Conservation (phyloP, 306 rosid genomes). For the Lathyrus tuberosus region DNA sequence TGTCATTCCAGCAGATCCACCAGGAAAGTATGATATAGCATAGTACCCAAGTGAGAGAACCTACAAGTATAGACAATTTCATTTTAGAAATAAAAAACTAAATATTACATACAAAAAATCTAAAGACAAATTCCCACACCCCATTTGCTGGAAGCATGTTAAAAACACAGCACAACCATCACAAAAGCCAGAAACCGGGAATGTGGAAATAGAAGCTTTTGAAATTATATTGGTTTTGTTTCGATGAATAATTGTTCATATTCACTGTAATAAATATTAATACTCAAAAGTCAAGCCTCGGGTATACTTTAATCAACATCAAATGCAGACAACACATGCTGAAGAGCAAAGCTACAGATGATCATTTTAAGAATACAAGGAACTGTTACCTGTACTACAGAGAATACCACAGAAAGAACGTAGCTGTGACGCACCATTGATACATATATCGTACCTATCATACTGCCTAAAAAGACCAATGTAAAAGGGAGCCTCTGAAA, state of each 20-base stretch:
- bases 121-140: conserved; percentile 15
- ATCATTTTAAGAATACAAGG: conserved; percentile 14
- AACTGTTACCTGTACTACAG: conserved; percentile 83
- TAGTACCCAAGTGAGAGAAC: conserved; percentile 91
- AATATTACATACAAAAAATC: background rate
- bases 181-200: conserved; percentile 6
- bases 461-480: conserved; percentile 74
- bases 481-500: conserved; percentile 95
- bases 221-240: conserved; percentile 20
- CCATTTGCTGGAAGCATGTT: conserved; percentile 25
- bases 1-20: conserved; percentile 95
- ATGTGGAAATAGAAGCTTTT: conserved; percentile 20
- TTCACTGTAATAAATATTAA: no score
- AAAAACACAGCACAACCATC: conserved; percentile 26
- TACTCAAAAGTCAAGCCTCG: background rate
- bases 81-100: conserved; percentile 19
- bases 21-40: conserved; percentile 95
- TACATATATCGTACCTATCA: conserved; percentile 90
- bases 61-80: conserved; percentile 52
- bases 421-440: conserved; percentile 98
- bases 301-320: conserved; percentile 31
- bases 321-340: conserved; percentile 18
- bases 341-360: conserved; percentile 26
- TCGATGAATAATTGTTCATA: conserved; percentile 19
- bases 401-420: conserved; percentile 90